Base-by-base conservation (phyloP, 495 filamentous ascomycete species). In the Trichoderma gamsii region DNA sequence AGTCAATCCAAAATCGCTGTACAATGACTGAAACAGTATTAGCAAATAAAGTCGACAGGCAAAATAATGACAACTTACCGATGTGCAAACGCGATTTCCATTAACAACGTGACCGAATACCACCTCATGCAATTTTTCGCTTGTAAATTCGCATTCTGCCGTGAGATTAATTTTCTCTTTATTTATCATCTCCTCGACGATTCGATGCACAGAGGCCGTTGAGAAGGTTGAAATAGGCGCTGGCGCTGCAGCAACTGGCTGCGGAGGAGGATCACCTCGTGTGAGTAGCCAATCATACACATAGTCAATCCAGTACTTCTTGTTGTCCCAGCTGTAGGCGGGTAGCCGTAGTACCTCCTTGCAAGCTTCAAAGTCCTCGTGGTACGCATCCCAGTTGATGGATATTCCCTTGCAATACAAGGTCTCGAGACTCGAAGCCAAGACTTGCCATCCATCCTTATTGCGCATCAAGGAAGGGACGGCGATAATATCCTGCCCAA, bases 331-430 rank as follows among this genome's bases (percentile, higher is more conserved):
- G 12, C 84, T 85, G 73, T 96, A 96, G 4, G 84, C 77, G 21
- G 92, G 92, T 3, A 95, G 83, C 18, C 84, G 78, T 1, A 95
- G 77, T 15, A 93, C 81, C 41, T 85, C 81, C 49, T 87, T 85
- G 21, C 79, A 83, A 11, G 79, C 70, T 59, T 76, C 75, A 73
- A 91, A 94, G 73, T 91, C 88, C 27, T 85, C 83, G 77, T 93
- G 90, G 73, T 88, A 92, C 74, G 93, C 91, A 69, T 86, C 89
- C 91, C 49, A 97, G 75, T 87, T 77, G 68, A 95, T 75, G 32
- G 89, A 85, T 52, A 90, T 72, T 11, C 92, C 91, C 18, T 81
- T 81, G 16, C 80, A 73, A 74, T 93, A 86, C 7, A 95, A 80
- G 6, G 84, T 79, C 12, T 82, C 79, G 18, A 94, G 75, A 46